Evolutionary conservation across 78 protist species (phyloP).

Genomic region (Cavenderia fasciculata): DNA sequence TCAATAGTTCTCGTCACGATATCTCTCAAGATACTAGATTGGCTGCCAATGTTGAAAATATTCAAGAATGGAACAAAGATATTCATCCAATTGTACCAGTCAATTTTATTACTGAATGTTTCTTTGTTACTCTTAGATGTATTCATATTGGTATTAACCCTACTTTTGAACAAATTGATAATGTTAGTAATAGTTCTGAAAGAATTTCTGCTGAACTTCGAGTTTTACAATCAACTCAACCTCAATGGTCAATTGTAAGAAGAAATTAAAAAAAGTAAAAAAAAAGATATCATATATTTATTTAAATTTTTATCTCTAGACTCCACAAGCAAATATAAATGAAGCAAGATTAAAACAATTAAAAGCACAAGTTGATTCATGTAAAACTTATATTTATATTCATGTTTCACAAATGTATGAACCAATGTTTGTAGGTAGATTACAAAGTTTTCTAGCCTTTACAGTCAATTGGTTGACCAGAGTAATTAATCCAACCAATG

Average conservation of each 20-base stretch:
- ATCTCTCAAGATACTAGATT: constrained; percentile 36
- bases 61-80: constrained; percentile 14
- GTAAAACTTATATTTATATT: constrained; percentile 4
- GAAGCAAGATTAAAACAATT: constrained; percentile 18
- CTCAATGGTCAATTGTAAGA: too few relatives aligned
- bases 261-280: too few relatives aligned
- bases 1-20: constrained; percentile 34
- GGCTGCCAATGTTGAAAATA: constrained; percentile 44
- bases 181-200: neutral
- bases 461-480: constrained; percentile 40
- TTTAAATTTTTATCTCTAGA: neutral
- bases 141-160: constrained; percentile 47
- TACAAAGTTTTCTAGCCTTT: constrained; percentile 28
- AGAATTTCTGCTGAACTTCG: too few relatives aligned
- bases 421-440: constrained; percentile 26
- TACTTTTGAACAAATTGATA: neutral
- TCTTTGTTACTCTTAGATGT: constrained; percentile 57
- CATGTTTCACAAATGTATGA: constrained; percentile 62
- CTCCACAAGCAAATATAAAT: constrained; percentile 53
- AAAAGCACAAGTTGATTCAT: constrained; percentile 24
- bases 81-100: neutral
- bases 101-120: constrained; percentile 68
- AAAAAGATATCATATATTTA: too few relatives aligned
- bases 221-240: too few relatives aligned
- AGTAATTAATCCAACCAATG: constrained; percentile 31